Evolutionary conservation across 2,329 filamentous ascomycete species (phyloP), one percentile per base, ranked within the genome.

Genomic region (Peltaster fructicola): DNA sequence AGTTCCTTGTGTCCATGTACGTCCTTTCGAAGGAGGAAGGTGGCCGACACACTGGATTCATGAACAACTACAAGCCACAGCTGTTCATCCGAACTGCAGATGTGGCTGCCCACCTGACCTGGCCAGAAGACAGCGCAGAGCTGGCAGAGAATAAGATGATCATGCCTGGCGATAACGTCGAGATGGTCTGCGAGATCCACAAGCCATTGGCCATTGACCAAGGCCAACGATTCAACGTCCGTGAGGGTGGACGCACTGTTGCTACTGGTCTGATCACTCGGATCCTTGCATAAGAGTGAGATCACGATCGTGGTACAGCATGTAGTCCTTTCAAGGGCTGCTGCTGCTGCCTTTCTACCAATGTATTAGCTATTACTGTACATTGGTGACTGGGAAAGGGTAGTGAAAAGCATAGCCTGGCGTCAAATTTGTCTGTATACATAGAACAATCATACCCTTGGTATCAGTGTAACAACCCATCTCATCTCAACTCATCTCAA

Each of bases 111-210:
- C 64, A 74, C 30, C 68, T 98, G 44, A 71, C 64, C 51, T 93
- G 85, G 74, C 81, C 84, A 27, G 84, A 88, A 45, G 78, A 76
- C 34, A 75, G 66, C 34, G 73, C 75, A 53, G 74, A 85, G 43
- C 56, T 65, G 31, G 35, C 36, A 23, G 51, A 63, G 36, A 60
- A 59, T 54, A 84, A 80, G 65, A 77, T 82, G 63, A 74, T 93
- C 56, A 90, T 92, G 82, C 88, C 88, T 25, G 88, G 88, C 54
- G 88, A 98, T 68, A 98, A 98, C 58, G 72, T 92, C 40, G 88
- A 98, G 66, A 93, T 98, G 84, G 61, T 88, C 37, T 77, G 82
- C 52, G 70, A 75, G 44, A 73, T 92, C 48, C 70, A 81, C 57
- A 63, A 77, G 56, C 80, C 85, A 35, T 69, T 90, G 46, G 85